Base-by-base conservation (phyloP, 768 basidiomycete species). In the Lentinula detonsa region DNA sequence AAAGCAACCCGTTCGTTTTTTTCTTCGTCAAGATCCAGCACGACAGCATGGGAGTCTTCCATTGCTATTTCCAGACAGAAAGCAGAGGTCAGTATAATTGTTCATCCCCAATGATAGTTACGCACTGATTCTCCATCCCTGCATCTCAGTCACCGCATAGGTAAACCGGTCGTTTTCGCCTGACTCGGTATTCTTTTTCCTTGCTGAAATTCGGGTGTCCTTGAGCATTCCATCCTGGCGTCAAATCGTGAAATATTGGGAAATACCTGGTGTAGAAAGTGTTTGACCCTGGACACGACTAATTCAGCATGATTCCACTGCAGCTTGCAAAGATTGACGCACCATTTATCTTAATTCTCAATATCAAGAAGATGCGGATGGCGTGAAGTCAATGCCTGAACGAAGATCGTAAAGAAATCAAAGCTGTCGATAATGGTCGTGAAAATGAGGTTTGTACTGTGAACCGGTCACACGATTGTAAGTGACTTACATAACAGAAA, bases 111-210 rank as follows among this genome's bases (percentile, higher is more conserved):
- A 40, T 45, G 40, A 39, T 40, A 61, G 62, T 34, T 51, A 88
- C 96, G 76, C 69, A 99, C 96, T 86, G 75, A 98, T 89, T 74
- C 97, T 82, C 97, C 97, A 99, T 68, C 97, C 97, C 74, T 99
- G 97, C 96, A 98, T 98, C 76, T 98, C 95, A 50, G 91, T 88
- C 46, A 97, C 82, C 6, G 84, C 89, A 73, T 87, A 98, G 50
- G 80, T 68, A 73, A 83, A 87, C 61, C 83, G 83, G 62, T 78
- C 80, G 83, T 93, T 87, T 64, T 77, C 79, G 46, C 91, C 94
- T 21, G 79, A 73, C 66, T 86, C 82, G 4, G 92, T 87, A 70
- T 81, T 83, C 81, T 98, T 99, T 65, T 84, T 83, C 57, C 90
- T 94, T 21, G 86, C 93, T 95, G 67, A 40, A 65, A 63, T 6